These are phyloP conservation scores for Quercus suber DNA, from an alignment of 306 rosid species.

Conservation along the genomic window DNA sequence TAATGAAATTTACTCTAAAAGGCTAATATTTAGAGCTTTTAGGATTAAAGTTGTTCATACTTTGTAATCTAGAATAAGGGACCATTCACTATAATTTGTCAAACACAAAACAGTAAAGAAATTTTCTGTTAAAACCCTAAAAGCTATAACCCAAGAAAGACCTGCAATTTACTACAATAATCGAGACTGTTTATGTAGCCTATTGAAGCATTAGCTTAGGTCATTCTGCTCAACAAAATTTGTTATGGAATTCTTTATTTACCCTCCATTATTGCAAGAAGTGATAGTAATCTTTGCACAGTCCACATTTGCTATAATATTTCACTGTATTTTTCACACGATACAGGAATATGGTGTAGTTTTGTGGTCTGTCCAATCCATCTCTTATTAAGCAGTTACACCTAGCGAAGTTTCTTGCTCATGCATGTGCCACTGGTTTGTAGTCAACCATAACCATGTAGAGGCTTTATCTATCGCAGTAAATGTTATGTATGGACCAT, in stretches of 20 bases:
- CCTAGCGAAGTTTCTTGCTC: neutral
- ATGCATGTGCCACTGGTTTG: neutral
- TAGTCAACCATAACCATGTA: neutral
- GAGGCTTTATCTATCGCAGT: neutral
- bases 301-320: neutral
- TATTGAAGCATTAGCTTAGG: too few relatives aligned
- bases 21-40: too few relatives aligned
- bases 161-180: too few relatives aligned
- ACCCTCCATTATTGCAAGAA: neutral
- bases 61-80: too few relatives aligned
- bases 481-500: neutral
- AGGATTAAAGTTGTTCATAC: too few relatives aligned
- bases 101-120: too few relatives aligned
- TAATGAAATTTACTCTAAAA: too few relatives aligned
- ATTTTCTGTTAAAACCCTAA: too few relatives aligned
- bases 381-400: neutral
- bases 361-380: neutral
- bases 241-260: neutral
- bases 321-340: neutral
- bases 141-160: too few relatives aligned
- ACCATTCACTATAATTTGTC: too few relatives aligned
- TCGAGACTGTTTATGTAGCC: too few relatives aligned
- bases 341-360: neutral
- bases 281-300: neutral
- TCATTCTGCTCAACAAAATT: too few relatives aligned